A percentile compares a stretch with the other conserved stretches of the same genome.
Evolutionary conservation across 805 yeast species (phyloP).

Genomic region (Ogataea angusta): DNA sequence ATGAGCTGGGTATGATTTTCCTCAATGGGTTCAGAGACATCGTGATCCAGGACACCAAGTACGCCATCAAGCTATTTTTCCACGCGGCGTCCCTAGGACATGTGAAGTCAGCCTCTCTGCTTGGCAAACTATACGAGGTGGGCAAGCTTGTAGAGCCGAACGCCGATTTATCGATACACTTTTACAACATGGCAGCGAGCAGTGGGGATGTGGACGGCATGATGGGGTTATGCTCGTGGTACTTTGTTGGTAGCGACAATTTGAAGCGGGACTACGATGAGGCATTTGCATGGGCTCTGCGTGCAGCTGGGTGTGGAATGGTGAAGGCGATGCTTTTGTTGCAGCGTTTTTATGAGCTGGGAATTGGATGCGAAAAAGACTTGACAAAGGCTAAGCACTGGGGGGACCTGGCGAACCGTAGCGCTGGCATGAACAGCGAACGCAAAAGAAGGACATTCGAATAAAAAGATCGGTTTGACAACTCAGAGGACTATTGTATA

Average conservation of each 20-base stretch:
- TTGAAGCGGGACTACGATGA: slow-evolving; percentile 75
- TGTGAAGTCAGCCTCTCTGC: slow-evolving; percentile 68
- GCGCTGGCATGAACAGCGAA: slow-evolving; percentile 1
- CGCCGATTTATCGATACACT: slow-evolving; percentile 81
- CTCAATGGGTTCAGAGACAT: slow-evolving; percentile 83
- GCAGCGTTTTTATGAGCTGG: slow-evolving; percentile 81
- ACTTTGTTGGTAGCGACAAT: slow-evolving; percentile 87
- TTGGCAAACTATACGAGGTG: slow-evolving; percentile 82
- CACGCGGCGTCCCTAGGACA: slow-evolving; percentile 90
- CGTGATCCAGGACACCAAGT: slow-evolving; percentile 75
- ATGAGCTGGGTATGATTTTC: slow-evolving; percentile 82
- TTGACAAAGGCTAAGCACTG: slow-evolving; percentile 59
- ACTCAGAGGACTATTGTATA: neutral
- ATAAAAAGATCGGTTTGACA: too few relatives aligned
- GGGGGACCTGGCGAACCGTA: slow-evolving; percentile 51
- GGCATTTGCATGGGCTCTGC: slow-evolving; percentile 91
- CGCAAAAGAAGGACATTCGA: neutral
- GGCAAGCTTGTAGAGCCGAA: slow-evolving; percentile 78
- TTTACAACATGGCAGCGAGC: slow-evolving; percentile 86
- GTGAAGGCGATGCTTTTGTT: slow-evolving; percentile 84
- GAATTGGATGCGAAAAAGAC: slow-evolving; percentile 76
- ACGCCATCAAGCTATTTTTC: slow-evolving; percentile 81
- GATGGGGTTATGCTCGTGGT: slow-evolving; percentile 97
- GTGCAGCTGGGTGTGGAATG: slow-evolving; percentile 73
- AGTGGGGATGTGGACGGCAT: slow-evolving; percentile 86